Percentiles rank a stretch among this genome's conserved stretches.
Conservation (phyloP, 441 rosid genomes). For the Adansonia rubrostipa region DNA sequence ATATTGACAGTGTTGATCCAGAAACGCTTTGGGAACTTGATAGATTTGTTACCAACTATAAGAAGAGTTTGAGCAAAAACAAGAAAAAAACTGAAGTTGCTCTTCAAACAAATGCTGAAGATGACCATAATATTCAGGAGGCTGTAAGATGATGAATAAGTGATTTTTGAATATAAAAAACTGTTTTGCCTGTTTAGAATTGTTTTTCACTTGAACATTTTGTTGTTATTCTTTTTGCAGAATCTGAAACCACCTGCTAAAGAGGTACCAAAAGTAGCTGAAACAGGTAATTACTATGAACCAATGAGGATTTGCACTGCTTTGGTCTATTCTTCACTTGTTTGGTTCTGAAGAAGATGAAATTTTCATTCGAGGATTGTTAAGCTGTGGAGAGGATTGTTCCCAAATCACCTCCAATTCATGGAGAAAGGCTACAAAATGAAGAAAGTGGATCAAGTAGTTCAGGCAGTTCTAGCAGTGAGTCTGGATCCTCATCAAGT, state of each 20-base stretch:
- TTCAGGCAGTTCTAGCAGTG: constrained; percentile 80
- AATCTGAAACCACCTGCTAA: constrained; percentile 40
- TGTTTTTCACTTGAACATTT: constrained; percentile 27
- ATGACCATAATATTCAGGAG: constrained; percentile 41
- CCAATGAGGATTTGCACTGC: constrained; percentile 12
- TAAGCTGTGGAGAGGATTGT: constrained; percentile 43
- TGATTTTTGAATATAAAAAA: constrained; percentile 2
- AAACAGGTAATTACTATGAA: constrained; percentile 50
- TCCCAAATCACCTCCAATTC: constrained; percentile 43
- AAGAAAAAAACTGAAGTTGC: constrained; percentile 50
- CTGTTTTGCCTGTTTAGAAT: constrained; percentile 11
- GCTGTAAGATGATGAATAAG: constrained; percentile 42
- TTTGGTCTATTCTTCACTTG: background rate
- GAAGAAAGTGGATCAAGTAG: constrained; percentile 63
- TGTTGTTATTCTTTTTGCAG: constrained; percentile 45
- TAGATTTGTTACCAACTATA: constrained; percentile 59
- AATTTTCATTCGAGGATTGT: constrained; percentile 25
- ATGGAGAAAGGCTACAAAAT: constrained; percentile 46
- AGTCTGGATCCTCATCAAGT: constrained; percentile 77
- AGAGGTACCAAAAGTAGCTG: constrained; percentile 44
- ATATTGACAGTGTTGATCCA: constrained; percentile 81
- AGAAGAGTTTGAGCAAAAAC: constrained; percentile 51
- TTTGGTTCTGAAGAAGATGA: constrained; percentile 18
- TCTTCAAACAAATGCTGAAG: constrained; percentile 48
- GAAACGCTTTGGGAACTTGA: constrained; percentile 93